Evolutionary conservation across 192 early-diverging fungal genomes (phyloP).

Genomic region (Linderina pennispora): DNA sequence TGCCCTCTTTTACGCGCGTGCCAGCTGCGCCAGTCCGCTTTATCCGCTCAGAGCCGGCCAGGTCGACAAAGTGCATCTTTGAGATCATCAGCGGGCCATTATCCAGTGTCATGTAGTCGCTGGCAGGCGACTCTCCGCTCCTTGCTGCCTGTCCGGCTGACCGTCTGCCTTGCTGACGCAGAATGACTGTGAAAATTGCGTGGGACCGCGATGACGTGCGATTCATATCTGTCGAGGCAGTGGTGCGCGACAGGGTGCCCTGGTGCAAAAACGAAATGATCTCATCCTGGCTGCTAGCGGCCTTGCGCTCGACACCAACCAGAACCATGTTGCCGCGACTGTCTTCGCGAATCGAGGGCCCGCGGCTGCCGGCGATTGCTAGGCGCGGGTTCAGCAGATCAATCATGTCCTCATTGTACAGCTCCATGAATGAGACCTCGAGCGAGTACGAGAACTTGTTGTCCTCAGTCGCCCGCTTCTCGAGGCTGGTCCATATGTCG

Average conservation of each 20-base stretch:
- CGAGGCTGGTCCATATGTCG: constrained; percentile 31
- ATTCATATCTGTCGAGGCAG: constrained; percentile 97
- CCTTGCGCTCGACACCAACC: constrained; percentile 77
- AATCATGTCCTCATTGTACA: constrained; percentile 95
- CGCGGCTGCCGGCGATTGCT: constrained; percentile 34
- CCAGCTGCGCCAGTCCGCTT: constrained; percentile 93
- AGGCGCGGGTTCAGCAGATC: constrained; percentile 64
- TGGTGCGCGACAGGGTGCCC: constrained; percentile 74
- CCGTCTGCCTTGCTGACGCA: constrained; percentile 73
- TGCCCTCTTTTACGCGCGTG: constrained; percentile 94
- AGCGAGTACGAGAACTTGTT: constrained; percentile 26
- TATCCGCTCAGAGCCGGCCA: constrained; percentile 94
- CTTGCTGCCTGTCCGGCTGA: constrained; percentile 1
- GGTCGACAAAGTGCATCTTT: constrained; percentile 98
- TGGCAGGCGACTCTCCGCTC: not conserved
- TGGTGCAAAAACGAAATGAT: constrained; percentile 62
- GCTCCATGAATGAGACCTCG: constrained; percentile 86
- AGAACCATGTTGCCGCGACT: constrained; percentile 80
- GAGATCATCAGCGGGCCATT: constrained; percentile 48
- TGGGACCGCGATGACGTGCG: constrained; percentile 89
- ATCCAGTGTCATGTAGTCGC: constrained; percentile 7
- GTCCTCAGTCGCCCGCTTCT: constrained; percentile 3
- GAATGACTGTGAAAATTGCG: constrained; percentile 89
- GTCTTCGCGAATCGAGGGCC: constrained; percentile 77
- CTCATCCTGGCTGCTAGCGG: constrained; percentile 57